Evolutionary conservation across 345 rosid species (phyloP).

Genomic region (Populus alba): DNA sequence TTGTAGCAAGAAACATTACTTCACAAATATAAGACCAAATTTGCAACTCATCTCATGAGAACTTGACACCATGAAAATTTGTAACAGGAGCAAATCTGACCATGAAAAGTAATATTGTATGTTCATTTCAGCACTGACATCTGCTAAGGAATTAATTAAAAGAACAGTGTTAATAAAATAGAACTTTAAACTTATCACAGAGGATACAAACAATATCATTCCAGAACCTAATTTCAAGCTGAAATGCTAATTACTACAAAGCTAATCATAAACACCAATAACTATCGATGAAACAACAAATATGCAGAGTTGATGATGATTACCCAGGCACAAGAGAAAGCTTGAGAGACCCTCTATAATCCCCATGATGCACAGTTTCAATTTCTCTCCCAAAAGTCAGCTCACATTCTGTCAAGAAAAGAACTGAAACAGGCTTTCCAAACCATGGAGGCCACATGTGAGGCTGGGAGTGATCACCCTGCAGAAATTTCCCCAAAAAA

Average conservation of each 20-base stretch:
- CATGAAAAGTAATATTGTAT: not conserved
- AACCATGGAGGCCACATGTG: conserved; percentile 67
- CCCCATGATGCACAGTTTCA: conserved; percentile 60
- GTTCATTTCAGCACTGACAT: not conserved
- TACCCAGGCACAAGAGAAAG: conserved; percentile 87
- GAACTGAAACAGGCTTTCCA: conserved; percentile 65
- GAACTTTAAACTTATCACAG: not conserved
- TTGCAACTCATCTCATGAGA: not conserved
- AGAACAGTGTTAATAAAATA: not conserved
- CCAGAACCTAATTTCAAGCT: not conserved
- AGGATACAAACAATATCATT: not conserved
- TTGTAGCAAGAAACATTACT: not conserved
- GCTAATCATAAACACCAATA: not conserved
- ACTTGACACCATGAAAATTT: not conserved
- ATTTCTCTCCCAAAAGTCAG: conserved; percentile 74
- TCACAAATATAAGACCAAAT: not conserved
- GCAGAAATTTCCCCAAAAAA: conserved; percentile 11
- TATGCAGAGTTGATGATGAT: not conserved
- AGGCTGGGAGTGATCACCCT: conserved; percentile 97
- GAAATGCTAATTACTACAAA: not conserved
- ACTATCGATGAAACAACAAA: not conserved
- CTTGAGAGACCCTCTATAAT: conserved; percentile 76
- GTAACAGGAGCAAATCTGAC: not conserved
- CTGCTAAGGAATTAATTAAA: not conserved
- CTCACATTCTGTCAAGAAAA: conserved; percentile 80